Evolutionary conservation across 176 grass and related monocot genomes (phyloP).

Genomic region (Microstegium vimineum): DNA sequence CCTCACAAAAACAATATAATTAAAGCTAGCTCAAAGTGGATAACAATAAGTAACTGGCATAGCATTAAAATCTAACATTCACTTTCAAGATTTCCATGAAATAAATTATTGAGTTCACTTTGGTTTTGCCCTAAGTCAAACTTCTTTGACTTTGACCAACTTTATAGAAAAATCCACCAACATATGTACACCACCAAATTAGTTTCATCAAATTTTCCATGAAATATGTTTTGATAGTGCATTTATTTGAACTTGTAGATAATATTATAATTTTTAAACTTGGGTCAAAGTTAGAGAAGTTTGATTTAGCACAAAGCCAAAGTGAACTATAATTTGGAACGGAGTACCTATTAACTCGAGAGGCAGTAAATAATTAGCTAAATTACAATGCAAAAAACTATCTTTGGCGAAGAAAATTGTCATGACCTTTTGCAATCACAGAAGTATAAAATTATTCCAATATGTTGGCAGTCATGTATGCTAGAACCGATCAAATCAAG

Average conservation of each 20-base stretch:
- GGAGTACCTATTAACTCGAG: not conserved
- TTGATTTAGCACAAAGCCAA: no score
- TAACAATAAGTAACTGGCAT: not conserved
- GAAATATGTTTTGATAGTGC: no score
- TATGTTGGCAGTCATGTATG: not conserved
- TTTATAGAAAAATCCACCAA: no score
- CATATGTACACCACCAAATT: no score
- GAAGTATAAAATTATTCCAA: not conserved
- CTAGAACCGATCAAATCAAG: not conserved
- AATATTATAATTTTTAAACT: no score
- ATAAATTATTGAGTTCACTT: not conserved
- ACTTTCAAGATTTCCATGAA: not conserved
- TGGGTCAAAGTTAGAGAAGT: no score
- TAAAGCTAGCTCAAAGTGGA: not conserved
- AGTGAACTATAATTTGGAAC: no score
- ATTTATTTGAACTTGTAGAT: no score
- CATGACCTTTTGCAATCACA: not conserved
- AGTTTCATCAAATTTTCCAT: no score
- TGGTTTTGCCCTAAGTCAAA: no score
- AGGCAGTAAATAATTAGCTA: not conserved
- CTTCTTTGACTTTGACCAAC: no score
- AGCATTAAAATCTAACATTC: constrained; percentile 4
- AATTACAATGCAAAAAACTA: not conserved
- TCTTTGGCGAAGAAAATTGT: not conserved
- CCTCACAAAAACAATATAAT: no score